These are phyloP conservation scores for Gliomastix tumulicola DNA, from an alignment of 2,329 filamentous ascomycete genomes.

Conservation along the genomic window DNA sequence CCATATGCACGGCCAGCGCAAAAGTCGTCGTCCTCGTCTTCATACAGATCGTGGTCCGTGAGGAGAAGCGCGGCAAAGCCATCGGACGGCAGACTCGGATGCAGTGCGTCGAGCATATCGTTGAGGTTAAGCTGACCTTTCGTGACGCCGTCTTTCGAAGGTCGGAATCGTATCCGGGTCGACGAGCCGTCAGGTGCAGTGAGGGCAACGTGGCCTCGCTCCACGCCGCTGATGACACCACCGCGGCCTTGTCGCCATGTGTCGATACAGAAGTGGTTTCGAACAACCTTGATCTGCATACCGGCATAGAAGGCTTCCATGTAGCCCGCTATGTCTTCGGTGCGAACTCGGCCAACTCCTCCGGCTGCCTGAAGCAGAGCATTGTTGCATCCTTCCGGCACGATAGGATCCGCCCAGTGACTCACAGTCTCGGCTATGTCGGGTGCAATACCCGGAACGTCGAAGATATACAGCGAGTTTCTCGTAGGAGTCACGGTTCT, in stretches of 20 bases:
- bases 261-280: background rate
- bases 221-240: background rate
- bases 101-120: conserved; percentile 52
- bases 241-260: background rate
- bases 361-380: background rate
- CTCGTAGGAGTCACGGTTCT: background rate
- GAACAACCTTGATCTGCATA: background rate
- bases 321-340: background rate
- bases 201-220: background rate
- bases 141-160: conserved; percentile 38
- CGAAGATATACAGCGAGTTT: background rate
- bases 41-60: conserved; percentile 56
- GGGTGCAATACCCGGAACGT: background rate
- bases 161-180: conserved; percentile 35
- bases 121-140: conserved; percentile 48
- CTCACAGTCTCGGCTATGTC: background rate
- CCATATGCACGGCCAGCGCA: conserved; percentile 62
- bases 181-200: background rate
- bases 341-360: background rate
- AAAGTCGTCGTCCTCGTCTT: conserved; percentile 60
- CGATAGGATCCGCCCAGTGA: background rate
- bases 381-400: background rate
- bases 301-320: background rate
- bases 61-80: conserved; percentile 53
- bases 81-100: conserved; percentile 45